Evolutionary conservation across 208 protist genomes (phyloP).

Genomic region (Wallacemonas sp.): DNA sequence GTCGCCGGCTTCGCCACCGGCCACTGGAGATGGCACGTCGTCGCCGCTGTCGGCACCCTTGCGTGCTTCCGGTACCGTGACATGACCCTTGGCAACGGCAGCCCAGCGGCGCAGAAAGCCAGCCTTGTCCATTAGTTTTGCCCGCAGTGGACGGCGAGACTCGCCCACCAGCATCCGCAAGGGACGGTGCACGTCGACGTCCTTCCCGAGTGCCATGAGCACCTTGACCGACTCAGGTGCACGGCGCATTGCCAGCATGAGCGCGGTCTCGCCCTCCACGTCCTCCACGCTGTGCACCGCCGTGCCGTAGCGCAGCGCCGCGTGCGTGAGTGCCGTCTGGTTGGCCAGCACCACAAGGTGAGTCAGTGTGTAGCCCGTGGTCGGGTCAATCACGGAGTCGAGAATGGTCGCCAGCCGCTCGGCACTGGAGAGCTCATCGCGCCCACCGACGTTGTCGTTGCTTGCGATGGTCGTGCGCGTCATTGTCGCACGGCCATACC

Average conservation of each 20-base stretch:
- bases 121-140: neutral
- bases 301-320: constrained; percentile 28
- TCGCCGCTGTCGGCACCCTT: too few species aligned
- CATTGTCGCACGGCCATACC: neutral
- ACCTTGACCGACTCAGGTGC: constrained; percentile 5
- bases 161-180: constrained; percentile 8
- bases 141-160: neutral
- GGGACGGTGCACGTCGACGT: constrained; percentile 7
- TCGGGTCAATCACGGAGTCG: constrained; percentile 31
- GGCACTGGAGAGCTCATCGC: neutral
- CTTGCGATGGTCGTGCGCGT: neutral
- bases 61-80: too few species aligned
- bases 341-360: constrained; percentile 35
- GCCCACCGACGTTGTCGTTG: neutral
- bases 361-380: constrained; percentile 39
- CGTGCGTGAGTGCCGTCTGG: constrained; percentile 13
- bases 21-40: too few species aligned
- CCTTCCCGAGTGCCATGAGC: constrained; percentile 15
- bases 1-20: too few species aligned
- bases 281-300: constrained; percentile 34
- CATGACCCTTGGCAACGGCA: neutral
- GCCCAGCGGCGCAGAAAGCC: neutral
- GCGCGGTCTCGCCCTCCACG: constrained; percentile 37
- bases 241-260: constrained; percentile 31
- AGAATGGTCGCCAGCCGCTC: constrained; percentile 12